Base-by-base conservation (phyloP, 306 rosid genomes). In the Crotalaria pallida region DNA sequence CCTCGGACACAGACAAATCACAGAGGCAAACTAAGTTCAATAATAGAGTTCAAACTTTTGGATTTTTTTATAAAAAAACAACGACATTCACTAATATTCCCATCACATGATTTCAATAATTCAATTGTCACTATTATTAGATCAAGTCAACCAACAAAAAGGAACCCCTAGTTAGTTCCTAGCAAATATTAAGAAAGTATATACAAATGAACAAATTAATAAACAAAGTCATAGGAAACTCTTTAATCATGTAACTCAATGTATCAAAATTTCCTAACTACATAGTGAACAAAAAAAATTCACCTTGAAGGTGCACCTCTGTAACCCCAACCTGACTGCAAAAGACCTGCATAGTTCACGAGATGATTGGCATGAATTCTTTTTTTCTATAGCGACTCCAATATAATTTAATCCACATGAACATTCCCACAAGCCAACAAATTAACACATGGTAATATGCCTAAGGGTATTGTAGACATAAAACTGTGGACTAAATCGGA, bases 171-270 rank as follows among this genome's bases (percentile, higher is more conserved):
- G n/a, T n/a, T n/a, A n/a, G 1, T 17, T 21, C 23, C 56, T 9
- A 44, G 62, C 38, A 77, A 47, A 23, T 13, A 65, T 50, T n/a
- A 22, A 71, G 66, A 68, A 49, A 65, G 85, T 81, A 79, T 78
- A 76, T 90, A 81, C 88, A 80, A 60, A 40, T 66, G 13, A 80
- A 47, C 82, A 76, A 80, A 84, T 55, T 64, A 88, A 80, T 76
- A 57, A 68, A 70, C 87, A 70, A 84, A 77, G 45, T 72, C 79
- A 73, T 19, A 63, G 69, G 68, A 67, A 43, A 73, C 15, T 66
- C 71, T 36, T 49, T 49, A 80, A 67, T 50, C 66, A 68, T 55
- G 75, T 61, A 79, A 73, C 72, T 78, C 79, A 78, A 53, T 62
- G 64, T 53, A 69, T 58, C 77, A 79, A 82, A 86, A 78, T 56